Base-by-base conservation (phyloP, 1,139 yeast species). In the Pichia sp. region DNA sequence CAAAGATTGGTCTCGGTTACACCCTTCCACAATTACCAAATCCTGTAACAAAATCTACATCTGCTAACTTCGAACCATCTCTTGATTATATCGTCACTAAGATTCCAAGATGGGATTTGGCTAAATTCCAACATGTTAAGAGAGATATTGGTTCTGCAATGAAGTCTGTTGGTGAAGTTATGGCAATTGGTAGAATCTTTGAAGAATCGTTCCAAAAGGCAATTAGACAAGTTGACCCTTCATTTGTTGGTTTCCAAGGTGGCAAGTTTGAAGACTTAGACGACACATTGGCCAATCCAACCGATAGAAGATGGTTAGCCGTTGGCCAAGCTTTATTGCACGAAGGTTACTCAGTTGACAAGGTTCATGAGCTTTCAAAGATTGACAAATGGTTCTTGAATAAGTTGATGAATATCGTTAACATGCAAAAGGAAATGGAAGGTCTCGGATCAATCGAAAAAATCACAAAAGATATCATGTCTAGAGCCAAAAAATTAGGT, bases 81-180 rank as follows among this genome's bases (percentile, higher is more conserved):
- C 81, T 93, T 68, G 99, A 93, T 74, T 93, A 93, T 73, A 84
- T 90, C 78, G 99, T 93, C 55, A 90, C 96, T 65, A 93, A 93
- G 79, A 90, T 93, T 67, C 99, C 99, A 66, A 85, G 97, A 75
- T 93, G 99, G 99, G 99, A 93, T 77, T 78, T 93, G 72, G 76
- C 93, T 61, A 93, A 93, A 77, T 93, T 93, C 78, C 95, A 89
- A 72, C 95, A 90, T 69, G 98, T 92, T 59, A 86, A 89, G 71
- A 84, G 96, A 71, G 90, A 87, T 64, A 87, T 92, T 69, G 96
- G 97, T 48, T 89, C 97, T 32, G 85, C 97, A 51, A 93, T 93
- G 99, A 93, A 93, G 75, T 92, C 98, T 49, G 99, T 93, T 57
- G 99, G 99, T 72, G 99, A 93, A 75, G 99, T 93, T 58, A 93